Evolutionary conservation across 2,329 filamentous ascomycete genomes (phyloP), one percentile per base, ranked within the genome.

Genomic region (Seiridium cupressi): DNA sequence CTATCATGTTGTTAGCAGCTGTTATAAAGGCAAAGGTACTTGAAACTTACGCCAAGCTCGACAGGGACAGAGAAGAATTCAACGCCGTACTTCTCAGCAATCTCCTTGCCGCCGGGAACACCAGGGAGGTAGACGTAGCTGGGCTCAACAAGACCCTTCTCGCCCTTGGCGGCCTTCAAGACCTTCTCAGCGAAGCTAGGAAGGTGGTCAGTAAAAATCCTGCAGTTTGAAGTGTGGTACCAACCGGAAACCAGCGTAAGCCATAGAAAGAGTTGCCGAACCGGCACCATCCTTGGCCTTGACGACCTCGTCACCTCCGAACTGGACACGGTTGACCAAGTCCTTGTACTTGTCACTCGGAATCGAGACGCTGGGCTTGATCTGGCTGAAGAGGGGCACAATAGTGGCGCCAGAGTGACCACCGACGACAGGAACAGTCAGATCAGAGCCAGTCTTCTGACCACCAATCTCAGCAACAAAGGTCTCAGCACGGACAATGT

Each of bases 341-440:
- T 87, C 90, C 72, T 94, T 92, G 70, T 97, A 90, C 84, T 96
- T 95, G 75, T 97, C 93, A 63, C 85, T 84, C 51, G 94, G 92
- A 65, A 98, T 95, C 63, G 85, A 84, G 72, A 95, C 89, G 48
- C 85, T 76, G 60, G 93, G 93, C 73, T 89, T 87, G 68, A 92
- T 87, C 82, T 95, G 89, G 86, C 93, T 97, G 86, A 98, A 96
- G 63, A 99, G 87, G 55, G 95, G 95, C 60, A 99, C 93, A 73
- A 99, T 99, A 71, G 95, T 99, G 83, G 94, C 93, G 73, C 95
- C 95, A 62, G 93, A 97, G 87, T 99, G 95, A 64, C 95, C 95
- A 73, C 95, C 95, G 73, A 99, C 87, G 71, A 99, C 95, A 67
- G 94, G 93, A 66, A 99, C 90, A 67, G 83, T 91, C 68, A 93